Percentiles rank a stretch among this genome's conserved stretches.
These are phyloP conservation scores for Xylaria telfairii DNA, from an alignment of 495 filamentous ascomycete genomes.

Conservation along the genomic window DNA sequence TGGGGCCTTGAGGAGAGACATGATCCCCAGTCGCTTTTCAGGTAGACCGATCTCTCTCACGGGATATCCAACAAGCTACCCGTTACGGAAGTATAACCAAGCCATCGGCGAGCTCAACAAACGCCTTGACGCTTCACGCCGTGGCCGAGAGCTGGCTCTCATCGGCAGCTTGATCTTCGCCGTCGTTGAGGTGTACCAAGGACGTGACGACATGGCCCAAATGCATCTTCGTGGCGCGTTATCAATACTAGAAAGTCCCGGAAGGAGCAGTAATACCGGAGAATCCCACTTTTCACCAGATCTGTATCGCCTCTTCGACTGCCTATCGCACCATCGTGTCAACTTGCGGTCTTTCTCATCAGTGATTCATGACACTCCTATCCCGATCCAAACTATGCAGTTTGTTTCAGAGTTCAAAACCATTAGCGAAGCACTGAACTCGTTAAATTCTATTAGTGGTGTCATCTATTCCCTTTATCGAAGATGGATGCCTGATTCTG, in stretches of 20 bases:
- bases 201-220: background rate
- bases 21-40: background rate
- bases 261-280: background rate
- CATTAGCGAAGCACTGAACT: background rate
- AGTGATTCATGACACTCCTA: background rate
- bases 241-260: background rate
- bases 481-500: background rate
- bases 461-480: background rate
- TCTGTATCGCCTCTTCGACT: background rate
- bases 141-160: background rate
- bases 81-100: background rate
- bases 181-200: background rate
- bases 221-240: background rate
- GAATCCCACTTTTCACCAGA: background rate
- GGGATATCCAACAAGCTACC: background rate
- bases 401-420: background rate
- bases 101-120: background rate
- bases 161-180: background rate
- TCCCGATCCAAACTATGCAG: background rate
- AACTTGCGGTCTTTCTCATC: background rate
- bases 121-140: background rate
- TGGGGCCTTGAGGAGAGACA: background rate
- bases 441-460: background rate
- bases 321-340: background rate
- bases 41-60: background rate